Percentiles rank a stretch among this genome's conserved stretches.
Conservation (phyloP, 139 green algal species). For the Gonium pectorale region DNA sequence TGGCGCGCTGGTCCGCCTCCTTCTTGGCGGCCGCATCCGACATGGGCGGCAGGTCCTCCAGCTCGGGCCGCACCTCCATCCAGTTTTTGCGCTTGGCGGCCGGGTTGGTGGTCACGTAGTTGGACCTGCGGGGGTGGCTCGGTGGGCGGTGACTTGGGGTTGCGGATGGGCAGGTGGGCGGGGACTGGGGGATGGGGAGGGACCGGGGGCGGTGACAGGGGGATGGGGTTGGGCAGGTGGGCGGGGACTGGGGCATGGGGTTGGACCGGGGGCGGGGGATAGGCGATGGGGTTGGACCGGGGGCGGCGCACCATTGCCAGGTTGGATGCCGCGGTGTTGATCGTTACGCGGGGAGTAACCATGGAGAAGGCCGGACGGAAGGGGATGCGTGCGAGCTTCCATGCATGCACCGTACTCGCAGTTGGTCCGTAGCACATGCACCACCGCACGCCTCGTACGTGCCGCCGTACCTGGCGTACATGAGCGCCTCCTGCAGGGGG, state of each 20-base stretch:
- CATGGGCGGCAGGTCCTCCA: neutral
- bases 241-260: neutral
- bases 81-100: slow-evolving; percentile 7
- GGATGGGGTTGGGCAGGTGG: neutral
- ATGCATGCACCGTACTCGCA: neutral
- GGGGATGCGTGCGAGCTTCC: too few species aligned
- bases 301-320: too few species aligned
- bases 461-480: slow-evolving; percentile 9
- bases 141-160: neutral
- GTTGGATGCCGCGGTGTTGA: neutral
- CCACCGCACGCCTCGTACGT: neutral
- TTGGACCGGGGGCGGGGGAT: neutral
- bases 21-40: neutral
- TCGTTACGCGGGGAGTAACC: neutral
- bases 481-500: slow-evolving; percentile 28
- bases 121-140: neutral
- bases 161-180: neutral
- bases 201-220: neutral
- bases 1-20: neutral
- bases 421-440: neutral
- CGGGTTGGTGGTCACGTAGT: neutral
- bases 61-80: neutral
- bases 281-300: neutral
- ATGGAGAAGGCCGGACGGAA: too few species aligned
- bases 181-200: neutral